Evolutionary conservation across 2,329 filamentous ascomycete genomes (phyloP).

Genomic region (Pezicula radicicola): DNA sequence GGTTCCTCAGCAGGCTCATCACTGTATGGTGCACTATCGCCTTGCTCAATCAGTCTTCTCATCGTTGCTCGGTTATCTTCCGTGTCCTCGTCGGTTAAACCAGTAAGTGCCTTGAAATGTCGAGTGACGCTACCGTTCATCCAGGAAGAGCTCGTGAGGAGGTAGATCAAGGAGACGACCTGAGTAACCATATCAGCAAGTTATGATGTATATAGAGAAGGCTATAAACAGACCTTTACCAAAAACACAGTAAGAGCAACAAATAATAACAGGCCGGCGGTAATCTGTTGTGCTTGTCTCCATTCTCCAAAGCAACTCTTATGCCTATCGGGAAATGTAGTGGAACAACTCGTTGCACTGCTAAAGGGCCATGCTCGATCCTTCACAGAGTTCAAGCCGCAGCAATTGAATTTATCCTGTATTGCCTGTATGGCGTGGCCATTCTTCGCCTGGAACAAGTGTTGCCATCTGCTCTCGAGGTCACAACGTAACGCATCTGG

Average conservation of each 20-base stretch:
- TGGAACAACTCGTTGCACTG: constrained; percentile 21
- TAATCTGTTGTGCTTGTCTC: constrained; percentile 50
- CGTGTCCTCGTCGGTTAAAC: constrained; percentile 8
- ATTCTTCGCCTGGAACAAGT: constrained; percentile 50
- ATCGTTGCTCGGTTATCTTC: constrained; percentile 16
- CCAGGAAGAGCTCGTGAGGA: constrained; percentile 23
- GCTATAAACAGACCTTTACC: constrained; percentile 47
- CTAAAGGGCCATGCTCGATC: constrained; percentile 65
- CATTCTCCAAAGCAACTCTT: constrained; percentile 51
- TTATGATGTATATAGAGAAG: background rate
- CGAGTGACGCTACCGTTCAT: constrained; percentile 13
- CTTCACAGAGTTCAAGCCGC: constrained; percentile 53
- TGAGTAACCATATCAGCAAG: constrained; percentile 1
- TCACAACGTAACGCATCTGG: constrained; percentile 40
- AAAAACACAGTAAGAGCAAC: constrained; percentile 51
- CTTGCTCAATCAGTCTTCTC: constrained; percentile 22
- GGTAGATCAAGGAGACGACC: constrained; percentile 19
- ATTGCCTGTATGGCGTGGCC: constrained; percentile 50
- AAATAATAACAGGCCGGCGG: constrained; percentile 51
- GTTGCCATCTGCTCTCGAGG: constrained; percentile 54
- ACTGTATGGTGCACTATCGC: constrained; percentile 15
- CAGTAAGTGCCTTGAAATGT: constrained; percentile 11
- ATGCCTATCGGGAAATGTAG: constrained; percentile 39
- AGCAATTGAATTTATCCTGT: constrained; percentile 65
- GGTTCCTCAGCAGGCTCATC: constrained; percentile 14